Evolutionary conservation across 2,329 filamentous ascomycete species (phyloP).

Genomic region (Fusarium buharicum): DNA sequence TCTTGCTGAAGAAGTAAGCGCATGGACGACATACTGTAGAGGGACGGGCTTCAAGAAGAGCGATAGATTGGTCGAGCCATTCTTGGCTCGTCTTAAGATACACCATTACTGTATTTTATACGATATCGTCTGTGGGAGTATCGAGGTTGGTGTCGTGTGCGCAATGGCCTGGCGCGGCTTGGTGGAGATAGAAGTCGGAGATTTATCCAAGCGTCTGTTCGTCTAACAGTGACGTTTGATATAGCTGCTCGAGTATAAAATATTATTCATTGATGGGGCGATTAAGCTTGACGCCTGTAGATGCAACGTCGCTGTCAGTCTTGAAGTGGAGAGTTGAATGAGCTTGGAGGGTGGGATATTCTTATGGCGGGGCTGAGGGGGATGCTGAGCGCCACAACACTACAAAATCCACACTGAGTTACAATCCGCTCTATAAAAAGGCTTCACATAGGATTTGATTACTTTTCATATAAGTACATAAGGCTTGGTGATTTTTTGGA

Average conservation of each 20-base stretch:
- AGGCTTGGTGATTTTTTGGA: too few species aligned
- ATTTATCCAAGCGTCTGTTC: background rate
- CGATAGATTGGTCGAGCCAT: conserved; percentile 88
- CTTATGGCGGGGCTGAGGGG: conserved; percentile 32
- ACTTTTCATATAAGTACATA: too few species aligned
- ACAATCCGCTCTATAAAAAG: too few species aligned
- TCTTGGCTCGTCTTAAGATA: conserved; percentile 85
- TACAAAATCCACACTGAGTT: background rate
- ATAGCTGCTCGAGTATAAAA: background rate
- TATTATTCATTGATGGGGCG: background rate
- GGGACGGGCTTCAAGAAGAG: conserved; percentile 87
- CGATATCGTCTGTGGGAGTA: background rate
- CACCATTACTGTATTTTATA: conserved; percentile 67
- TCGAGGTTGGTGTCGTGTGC: conserved; percentile 16
- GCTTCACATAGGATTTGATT: too few species aligned
- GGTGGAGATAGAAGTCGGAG: background rate
- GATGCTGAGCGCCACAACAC: conserved; percentile 28
- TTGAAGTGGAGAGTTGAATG: conserved; percentile 30
- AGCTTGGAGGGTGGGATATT: conserved; percentile 36
- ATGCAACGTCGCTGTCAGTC: conserved; percentile 19
- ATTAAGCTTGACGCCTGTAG: background rate
- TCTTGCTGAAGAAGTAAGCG: background rate
- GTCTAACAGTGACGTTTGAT: background rate
- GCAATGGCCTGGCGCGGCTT: conserved; percentile 3
- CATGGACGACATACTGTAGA: conserved; percentile 70